Percentiles rank a stretch among this genome's conserved stretches.
Evolutionary conservation across 768 basidiomycete species (phyloP).

Genomic region (Pleurotus giganteus): DNA sequence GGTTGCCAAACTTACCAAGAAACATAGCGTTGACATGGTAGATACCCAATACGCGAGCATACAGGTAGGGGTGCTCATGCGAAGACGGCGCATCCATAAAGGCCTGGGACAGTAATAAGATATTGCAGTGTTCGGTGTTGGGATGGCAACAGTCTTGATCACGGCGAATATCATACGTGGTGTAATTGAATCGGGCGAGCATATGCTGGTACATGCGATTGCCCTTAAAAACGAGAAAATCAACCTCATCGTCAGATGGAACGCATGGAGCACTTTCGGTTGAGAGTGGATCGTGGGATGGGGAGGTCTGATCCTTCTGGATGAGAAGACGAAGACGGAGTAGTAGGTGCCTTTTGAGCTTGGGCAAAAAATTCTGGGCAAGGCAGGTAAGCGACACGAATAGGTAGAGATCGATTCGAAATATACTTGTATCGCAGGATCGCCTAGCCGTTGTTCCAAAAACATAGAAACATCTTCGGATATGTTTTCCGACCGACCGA

Average conservation of each 20-base stretch:
- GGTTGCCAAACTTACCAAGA: too few relatives aligned
- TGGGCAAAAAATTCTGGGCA: conserved; percentile 24
- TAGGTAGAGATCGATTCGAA: too few relatives aligned
- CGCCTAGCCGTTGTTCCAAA: too few relatives aligned
- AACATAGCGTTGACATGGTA: too few relatives aligned
- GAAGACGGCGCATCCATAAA: conserved; percentile 8
- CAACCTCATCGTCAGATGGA: conserved; percentile 18
- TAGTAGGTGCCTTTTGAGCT: conserved; percentile 33
- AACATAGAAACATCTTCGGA: too few relatives aligned
- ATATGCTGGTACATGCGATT: conserved; percentile 26
- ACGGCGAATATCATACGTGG: conserved; percentile 24
- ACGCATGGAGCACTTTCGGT: too few relatives aligned
- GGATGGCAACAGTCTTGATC: conserved; percentile 11
- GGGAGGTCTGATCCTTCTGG: too few relatives aligned
- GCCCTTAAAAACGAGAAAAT: conserved; percentile 14
- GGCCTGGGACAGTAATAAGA: too few relatives aligned
- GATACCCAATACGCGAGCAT: conserved; percentile 17
- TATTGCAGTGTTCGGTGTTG: not conserved
- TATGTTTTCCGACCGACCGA: too few relatives aligned
- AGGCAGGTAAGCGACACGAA: too few relatives aligned
- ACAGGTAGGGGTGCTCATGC: conserved; percentile 12
- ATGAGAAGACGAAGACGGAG: conserved; percentile 24
- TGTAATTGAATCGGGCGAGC: conserved; percentile 31
- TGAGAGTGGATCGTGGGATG: too few relatives aligned
- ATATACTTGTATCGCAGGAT: too few relatives aligned